Base-by-base conservation (phyloP, 1,284 basidiomycete genomes). In the Psilocybe mexicana region DNA sequence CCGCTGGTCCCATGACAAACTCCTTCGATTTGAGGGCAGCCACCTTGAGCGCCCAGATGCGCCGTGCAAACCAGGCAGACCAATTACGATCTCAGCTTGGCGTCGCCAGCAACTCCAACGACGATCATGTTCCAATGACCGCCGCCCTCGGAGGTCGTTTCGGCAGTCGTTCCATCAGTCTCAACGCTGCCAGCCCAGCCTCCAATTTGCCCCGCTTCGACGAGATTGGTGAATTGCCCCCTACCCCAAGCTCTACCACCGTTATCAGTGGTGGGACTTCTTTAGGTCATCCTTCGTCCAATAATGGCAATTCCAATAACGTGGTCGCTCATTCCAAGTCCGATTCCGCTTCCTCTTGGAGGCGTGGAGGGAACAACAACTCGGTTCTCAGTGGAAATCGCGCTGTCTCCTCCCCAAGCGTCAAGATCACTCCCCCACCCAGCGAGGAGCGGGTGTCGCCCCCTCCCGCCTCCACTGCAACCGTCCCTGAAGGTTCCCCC, bases 101-200 rank as follows among this genome's bases (percentile, higher is more conserved):
- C 43, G 71, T 82, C 55, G 71, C 60, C 40, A 18, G 14, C 8
- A 63, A 65, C 53, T 8, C 30, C 30, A 57, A 59, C 24, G 79
- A 82, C 52, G 85, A 88, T 33, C 81, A 83, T 61, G 77, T 85
- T 54, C 90, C 90, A 48, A 90, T 90, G 90, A 89, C 90, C 42
- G 90, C 91, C 49, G 81, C 86, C 44, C 75, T 91, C 33, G 86
- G 84, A 55, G 90, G 90, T 57, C 84, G 84, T 64, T 92, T 90
- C 63, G 89, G 88, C 36, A 79, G 81, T 61, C 89, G 90, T 61
- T 72, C 81, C 52, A 76, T 74, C 43, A 80, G 74, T 63, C 67
- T 78, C 61, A 78, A 76, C 61, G 63, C 51, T n/a, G 44, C 33
- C 10, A 30, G 8, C 11, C 30, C 33, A 10, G 63, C 68, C 47